Evolutionary conservation across 306 rosid genomes (phyloP).

Genomic region (Senna tora): DNA sequence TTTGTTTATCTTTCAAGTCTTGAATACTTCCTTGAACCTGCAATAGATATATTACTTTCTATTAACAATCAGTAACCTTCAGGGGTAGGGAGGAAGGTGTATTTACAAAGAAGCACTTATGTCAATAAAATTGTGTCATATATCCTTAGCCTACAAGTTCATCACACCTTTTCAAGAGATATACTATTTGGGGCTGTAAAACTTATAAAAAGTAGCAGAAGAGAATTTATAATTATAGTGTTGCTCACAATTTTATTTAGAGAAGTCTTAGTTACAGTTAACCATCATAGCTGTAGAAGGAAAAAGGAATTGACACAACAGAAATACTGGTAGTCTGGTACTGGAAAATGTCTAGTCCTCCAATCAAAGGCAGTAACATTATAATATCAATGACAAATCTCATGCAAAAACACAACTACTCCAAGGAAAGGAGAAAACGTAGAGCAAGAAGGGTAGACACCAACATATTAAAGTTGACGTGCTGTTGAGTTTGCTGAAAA

Average conservation of each 20-base stretch:
- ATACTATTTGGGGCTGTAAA: not conserved
- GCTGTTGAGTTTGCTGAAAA: not conserved
- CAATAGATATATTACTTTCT: not conserved
- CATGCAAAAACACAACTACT: not conserved
- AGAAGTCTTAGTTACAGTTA: not conserved
- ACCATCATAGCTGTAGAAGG: not conserved
- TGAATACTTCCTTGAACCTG: constrained; percentile 22
- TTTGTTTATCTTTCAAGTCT: constrained; percentile 20
- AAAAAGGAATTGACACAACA: not conserved
- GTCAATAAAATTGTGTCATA: not conserved
- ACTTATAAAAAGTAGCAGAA: not conserved
- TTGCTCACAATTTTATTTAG: not conserved
- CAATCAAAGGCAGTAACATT: not conserved
- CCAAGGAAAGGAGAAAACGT: not conserved
- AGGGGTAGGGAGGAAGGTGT: not conserved
- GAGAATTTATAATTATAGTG: not conserved
- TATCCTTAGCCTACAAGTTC: not conserved
- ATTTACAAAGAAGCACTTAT: not conserved
- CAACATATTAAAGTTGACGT: not conserved
- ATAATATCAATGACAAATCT: not conserved
- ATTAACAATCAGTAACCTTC: not conserved
- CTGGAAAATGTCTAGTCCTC: not conserved
- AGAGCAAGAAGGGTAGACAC: not conserved
- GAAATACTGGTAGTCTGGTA: not conserved
- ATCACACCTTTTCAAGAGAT: not conserved